Conservation (phyloP, 2,329 filamentous ascomycete species). For the Exophiala mesophila region DNA sequence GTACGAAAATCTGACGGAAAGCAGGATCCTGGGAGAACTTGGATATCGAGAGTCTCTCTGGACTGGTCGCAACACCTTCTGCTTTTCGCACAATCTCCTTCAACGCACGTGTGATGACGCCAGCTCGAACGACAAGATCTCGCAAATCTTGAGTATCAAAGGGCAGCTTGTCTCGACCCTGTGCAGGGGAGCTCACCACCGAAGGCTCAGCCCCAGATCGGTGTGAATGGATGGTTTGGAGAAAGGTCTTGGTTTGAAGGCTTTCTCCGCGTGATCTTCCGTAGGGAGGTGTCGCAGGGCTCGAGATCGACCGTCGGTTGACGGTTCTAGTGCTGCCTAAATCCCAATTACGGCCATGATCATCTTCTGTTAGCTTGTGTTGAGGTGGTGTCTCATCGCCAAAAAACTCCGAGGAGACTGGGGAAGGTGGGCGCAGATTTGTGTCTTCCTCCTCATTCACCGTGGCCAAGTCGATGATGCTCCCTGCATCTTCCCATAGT, state of each 20-base stretch:
- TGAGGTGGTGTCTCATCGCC: slow-evolving; percentile 35
- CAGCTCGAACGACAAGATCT: slow-evolving; percentile 53
- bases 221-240: slow-evolving; percentile 55
- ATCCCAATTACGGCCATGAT: slow-evolving; percentile 4
- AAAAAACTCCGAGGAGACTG: slow-evolving; percentile 54
- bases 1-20: slow-evolving; percentile 46
- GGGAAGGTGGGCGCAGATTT: slow-evolving; percentile 47
- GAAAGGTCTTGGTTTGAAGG: slow-evolving; percentile 57
- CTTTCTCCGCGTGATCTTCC: slow-evolving; percentile 51
- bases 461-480: slow-evolving; percentile 62
- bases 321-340: slow-evolving; percentile 2
- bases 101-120: slow-evolving; percentile 45
- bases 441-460: slow-evolving; percentile 57
- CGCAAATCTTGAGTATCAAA: slow-evolving; percentile 62
- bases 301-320: slow-evolving; percentile 25
- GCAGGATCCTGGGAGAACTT: slow-evolving; percentile 37
- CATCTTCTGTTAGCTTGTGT: slow-evolving; percentile 13
- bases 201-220: slow-evolving; percentile 31
- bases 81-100: slow-evolving; percentile 48
- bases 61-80: slow-evolving; percentile 39
- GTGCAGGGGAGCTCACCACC: slow-evolving; percentile 27
- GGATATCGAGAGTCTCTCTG: slow-evolving; percentile 22
- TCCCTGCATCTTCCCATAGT: slow-evolving; percentile 61
- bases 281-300: slow-evolving; percentile 23
- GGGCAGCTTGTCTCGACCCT: slow-evolving; percentile 52